Percentiles rank a stretch among this genome's conserved stretches.
These are phyloP conservation scores for Pisolithus microcarpus DNA, from an alignment of 768 basidiomycete species.

Conservation along the genomic window DNA sequence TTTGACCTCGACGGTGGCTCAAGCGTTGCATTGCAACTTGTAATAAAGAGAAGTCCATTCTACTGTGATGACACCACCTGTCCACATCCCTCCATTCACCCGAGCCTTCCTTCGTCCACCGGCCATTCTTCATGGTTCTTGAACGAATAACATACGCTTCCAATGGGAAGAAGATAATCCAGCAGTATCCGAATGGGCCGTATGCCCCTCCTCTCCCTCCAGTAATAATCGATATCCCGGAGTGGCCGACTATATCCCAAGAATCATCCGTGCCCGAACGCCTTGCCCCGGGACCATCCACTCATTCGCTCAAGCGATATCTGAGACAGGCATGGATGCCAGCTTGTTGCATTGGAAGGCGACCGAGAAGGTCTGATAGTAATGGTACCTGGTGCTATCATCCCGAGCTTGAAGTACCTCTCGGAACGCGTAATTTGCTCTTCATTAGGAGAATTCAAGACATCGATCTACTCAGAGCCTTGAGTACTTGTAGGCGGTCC, in stretches of 20 bases:
- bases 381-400: neutral
- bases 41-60: neutral
- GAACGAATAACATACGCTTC: neutral
- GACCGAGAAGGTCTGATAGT: neutral
- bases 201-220: neutral
- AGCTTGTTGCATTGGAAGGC: neutral
- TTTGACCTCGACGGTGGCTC: neutral
- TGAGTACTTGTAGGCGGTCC: neutral
- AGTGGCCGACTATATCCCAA: neutral
- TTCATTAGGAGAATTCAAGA: neutral
- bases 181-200: neutral
- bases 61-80: neutral
- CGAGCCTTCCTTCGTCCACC: neutral
- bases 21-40: neutral
- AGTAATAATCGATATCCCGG: neutral
- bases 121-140: neutral
- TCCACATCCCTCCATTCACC: neutral
- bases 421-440: neutral
- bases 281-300: neutral
- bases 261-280: neutral
- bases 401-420: neutral
- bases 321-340: neutral
- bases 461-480: neutral
- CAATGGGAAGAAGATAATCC: neutral
- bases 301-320: conserved; percentile 1